Evolutionary conservation across 2,329 filamentous ascomycete genomes (phyloP), one percentile per base, ranked within the genome.

Genomic region (Colletotrichum somersetense): DNA sequence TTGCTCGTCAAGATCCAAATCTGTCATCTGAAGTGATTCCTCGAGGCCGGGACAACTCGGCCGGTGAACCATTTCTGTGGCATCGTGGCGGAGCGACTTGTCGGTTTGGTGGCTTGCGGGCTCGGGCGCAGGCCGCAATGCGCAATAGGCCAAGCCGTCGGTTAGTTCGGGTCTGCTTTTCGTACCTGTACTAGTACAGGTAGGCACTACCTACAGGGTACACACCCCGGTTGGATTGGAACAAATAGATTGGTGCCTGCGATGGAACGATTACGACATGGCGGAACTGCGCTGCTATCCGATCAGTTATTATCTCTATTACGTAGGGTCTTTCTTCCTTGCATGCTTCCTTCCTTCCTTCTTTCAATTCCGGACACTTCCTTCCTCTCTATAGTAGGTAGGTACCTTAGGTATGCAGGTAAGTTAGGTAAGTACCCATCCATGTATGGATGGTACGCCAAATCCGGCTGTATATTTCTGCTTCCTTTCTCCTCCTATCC

Each of bases 61-160:
- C 26, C 14, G 30, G 10, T 20, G 26, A 30, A 14, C 23, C 50
- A 2, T 6, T 2, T 8, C 1, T 14, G 3, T 6, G 16, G 12
- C 26, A 20, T 33, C 50, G 50, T 44, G 16, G 30, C 10, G 12
- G 16, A n/a, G n/a, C n/a, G n/a, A n/a, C n/a, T n/a, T n/a, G n/a
- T n/a, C n/a, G n/a, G n/a, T n/a, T n/a, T n/a, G n/a, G 11, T 12
- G 3, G 38, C 18, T 62, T n/a, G 42, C 26, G 20, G 44, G 20
- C 46, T 63, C 61, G 61, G n/a, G 26, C 35, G 61, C 23, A 38
- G 61, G 23, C 42, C 52, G 42, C 30, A 26, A 50, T 42, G 44
- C 23, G 20, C 10, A 23, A 23, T 20, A 14, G n/a, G 55, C 5
- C 38, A 40, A 40, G 40, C 40, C 40, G 12, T 16, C 14, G 40